Base-by-base conservation (phyloP, 2,329 filamentous ascomycete species). In the Colletotrichum phormii region DNA sequence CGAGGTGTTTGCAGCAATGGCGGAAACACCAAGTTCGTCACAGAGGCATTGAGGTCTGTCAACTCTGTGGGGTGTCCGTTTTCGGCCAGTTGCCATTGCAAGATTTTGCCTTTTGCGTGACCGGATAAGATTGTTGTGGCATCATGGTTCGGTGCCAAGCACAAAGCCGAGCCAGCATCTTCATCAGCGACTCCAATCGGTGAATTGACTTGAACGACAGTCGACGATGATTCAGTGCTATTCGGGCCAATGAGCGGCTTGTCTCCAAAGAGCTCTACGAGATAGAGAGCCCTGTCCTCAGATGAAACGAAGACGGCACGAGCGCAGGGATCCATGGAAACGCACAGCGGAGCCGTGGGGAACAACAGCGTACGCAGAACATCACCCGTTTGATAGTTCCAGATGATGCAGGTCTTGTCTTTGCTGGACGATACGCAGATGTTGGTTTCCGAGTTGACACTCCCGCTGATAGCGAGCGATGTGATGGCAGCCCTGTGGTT, bases 391-490 rank as follows among this genome's bases (percentile, higher is more conserved):
- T 92, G 90, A 80, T 97, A 97, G 83, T 98, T 95, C 97, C 97
- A 99, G 73, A 97, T 87, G 78, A 98, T 92, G 77, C 94, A 94
- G 8, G 94, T 97, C 82, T 94, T 95, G 84, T 98, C 97, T 77
- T 90, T 91, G 75, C 94, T 94, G 7, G 92, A 90, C 3, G 96
- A 97, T 24, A 98, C 89, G 72, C 93, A 95, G 73, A 98, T 91
- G 81, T 94, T 96, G 71, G 93, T 93, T 77, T 91, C 90, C 18
- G 84, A 80, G 80, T 90, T 92, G 72, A 88, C 86, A 79, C 93
- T 92, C 78, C 94, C 91, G 22, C 93, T 92, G 55, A 88, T 83
- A 5, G 82, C 83, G 22, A 93, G 80, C 64, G 88, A 90, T 74
- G 90, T 96, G 81, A 95, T 91, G 80, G 88, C 93, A 75, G 90